phyloP scores from a whole-genome alignment of 1,284 basidiomycete genomes.

The Exsudoporus floridanus region DNA sequence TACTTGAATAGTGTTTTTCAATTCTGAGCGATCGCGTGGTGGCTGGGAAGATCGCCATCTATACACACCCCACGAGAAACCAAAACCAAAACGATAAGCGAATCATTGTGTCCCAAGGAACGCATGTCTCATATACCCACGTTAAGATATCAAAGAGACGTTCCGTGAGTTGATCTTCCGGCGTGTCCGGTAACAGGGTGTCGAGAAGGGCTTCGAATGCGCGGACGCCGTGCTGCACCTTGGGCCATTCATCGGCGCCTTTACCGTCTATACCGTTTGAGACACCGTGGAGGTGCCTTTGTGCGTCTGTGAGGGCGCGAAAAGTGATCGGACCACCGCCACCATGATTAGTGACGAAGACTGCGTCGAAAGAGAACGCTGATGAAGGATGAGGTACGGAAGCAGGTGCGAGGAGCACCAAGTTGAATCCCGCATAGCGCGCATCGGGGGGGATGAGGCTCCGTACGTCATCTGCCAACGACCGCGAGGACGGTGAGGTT shows the following conservation, averaged over 20 bases:
- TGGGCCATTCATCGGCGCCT: conserved; percentile 64
- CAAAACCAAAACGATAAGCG: conserved; percentile 11
- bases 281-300: conserved; percentile 55
- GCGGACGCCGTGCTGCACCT: conserved; percentile 57
- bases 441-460: conserved; percentile 45
- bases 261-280: conserved; percentile 71
- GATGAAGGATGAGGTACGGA: conserved; percentile 13
- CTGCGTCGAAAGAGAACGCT: conserved; percentile 47
- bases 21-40: conserved; percentile 49
- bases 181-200: conserved; percentile 36
- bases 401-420: conserved; percentile 55
- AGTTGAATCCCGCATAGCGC: conserved; percentile 74
- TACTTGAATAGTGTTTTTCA: conserved; percentile 63
- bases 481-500: conserved; percentile 1
- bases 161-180: conserved; percentile 54
- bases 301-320: conserved; percentile 48
- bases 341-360: conserved; percentile 66
- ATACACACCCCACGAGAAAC: neutral
- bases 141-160: conserved; percentile 61
- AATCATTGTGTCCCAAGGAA: conserved; percentile 3
- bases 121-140: conserved; percentile 44
- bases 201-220: conserved; percentile 45
- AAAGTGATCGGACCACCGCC: conserved; percentile 58
- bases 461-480: conserved; percentile 42
- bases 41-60: conserved; percentile 51